A percentile compares a stretch with the other conserved stretches of the same genome.
Conservation (phyloP, 176 grass and related monocot species). For the Cenchrus americanus region DNA sequence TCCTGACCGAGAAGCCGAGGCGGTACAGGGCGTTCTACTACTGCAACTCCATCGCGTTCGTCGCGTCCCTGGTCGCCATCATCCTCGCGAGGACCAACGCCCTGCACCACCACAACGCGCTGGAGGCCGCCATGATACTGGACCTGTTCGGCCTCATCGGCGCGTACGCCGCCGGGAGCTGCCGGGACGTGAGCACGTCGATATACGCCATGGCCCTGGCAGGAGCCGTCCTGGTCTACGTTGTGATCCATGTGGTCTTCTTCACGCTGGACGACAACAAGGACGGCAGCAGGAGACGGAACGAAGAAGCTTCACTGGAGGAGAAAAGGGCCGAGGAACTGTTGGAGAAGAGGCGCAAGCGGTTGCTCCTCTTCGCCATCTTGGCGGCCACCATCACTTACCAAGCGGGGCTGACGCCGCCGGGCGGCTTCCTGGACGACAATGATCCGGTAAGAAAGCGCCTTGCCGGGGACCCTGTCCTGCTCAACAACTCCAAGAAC, state of each 20-base stretch:
- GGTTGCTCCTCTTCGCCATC: not conserved
- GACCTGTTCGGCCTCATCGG: not conserved
- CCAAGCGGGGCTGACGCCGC: not conserved
- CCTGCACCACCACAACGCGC: not conserved
- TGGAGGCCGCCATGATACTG: not conserved
- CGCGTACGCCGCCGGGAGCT: not conserved
- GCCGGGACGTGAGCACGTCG: not conserved
- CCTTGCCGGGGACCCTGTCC: not conserved
- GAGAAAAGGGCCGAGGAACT: not conserved
- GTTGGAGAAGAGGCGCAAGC: not conserved
- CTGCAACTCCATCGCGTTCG: not conserved
- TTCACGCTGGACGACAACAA: not conserved
- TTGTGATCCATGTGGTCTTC: not conserved
- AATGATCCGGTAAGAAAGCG: not conserved
- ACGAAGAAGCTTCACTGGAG: not conserved
- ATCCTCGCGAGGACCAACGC: not conserved
- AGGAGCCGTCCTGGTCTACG: not conserved
- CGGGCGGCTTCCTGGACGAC: not conserved
- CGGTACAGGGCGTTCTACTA: not conserved
- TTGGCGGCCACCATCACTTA: not conserved
- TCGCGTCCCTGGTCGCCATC: not conserved
- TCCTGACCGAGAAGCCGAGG: not conserved
- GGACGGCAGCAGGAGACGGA: too few relatives aligned
- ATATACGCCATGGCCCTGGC: not conserved
- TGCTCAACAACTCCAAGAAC: not conserved